Evolutionary conservation across 225 moss, liverwort and hornwort species (phyloP).

Genomic region (Pleurozium schreberi): DNA sequence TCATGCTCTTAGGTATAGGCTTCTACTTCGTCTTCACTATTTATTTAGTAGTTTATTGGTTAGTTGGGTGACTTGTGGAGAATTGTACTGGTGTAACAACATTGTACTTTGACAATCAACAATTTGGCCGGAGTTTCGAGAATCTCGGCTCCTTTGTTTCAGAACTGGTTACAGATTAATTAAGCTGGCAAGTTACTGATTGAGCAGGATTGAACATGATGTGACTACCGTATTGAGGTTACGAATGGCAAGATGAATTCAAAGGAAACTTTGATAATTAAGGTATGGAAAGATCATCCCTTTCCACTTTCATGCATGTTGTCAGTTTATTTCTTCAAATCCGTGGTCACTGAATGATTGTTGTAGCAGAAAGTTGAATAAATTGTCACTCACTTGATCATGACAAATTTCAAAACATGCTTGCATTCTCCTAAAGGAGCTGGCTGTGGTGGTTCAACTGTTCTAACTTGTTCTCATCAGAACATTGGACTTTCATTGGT

Average conservation of each 20-base stretch:
- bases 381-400: neutral
- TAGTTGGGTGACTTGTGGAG: neutral
- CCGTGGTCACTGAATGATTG: neutral
- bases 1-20: neutral
- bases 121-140: neutral
- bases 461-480: neutral
- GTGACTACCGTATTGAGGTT: too few species aligned
- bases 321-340: too few species aligned
- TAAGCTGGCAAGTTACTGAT: too few species aligned
- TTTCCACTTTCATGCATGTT: too few species aligned
- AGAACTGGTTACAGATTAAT: neutral
- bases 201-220: neutral
- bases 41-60: too few species aligned
- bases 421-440: neutral
- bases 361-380: too few species aligned
- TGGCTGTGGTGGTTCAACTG: neutral
- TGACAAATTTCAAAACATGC: too few species aligned
- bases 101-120: neutral
- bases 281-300: too few species aligned
- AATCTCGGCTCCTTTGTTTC: neutral
- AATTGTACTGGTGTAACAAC: neutral
- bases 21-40: neutral
- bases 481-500: neutral
- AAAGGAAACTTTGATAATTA: too few species aligned
- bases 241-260: too few species aligned